Evolutionary conservation across 2,329 filamentous ascomycete genomes (phyloP), one percentile per base, ranked within the genome.

Genomic region (Tolypocladium ovalisporum): DNA sequence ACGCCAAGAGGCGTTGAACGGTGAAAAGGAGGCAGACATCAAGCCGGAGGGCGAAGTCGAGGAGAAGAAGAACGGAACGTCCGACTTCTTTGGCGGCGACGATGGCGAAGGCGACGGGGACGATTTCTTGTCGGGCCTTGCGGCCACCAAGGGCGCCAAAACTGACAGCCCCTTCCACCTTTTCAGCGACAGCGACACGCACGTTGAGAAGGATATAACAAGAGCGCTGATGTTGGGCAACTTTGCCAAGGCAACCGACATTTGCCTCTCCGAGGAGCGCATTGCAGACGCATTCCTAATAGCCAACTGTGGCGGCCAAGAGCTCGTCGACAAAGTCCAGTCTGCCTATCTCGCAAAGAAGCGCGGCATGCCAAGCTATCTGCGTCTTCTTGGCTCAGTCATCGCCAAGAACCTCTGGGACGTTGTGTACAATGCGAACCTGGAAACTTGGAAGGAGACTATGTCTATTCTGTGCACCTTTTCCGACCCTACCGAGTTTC

Each of bases 321-420:
- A 91, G 63, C 88, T 96, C 59, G 87, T 97, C 49, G 90, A 96
- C 66, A 97, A 96, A 76, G 93, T 93, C 6, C 94, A 97, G 72
- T 82, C 88, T 60, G 86, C 91, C 15, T 99, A 99, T 70, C 84
- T 99, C 62, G 87, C 90, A 58, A 87, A 88, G 66, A 90, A 92
- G 72, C 81, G 83, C 9, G 86, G 87, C 58, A 86, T 87, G 34
- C 93, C 95, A 1, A 97, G 93, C 73, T 99, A 99, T 68, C 78
- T 97, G 57, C 87, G 95, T 49, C 80, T 99, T 10, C 80, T 99
- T 56, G 87, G 89, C 55, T 96, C 93, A 7, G 90, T 99, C 55
- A 92, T 96, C 58, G 86, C 89, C 61, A 97, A 97, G 79, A 97
- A 99, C 67, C 80, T 99, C 1, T 97, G 93, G 94, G 94, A 99